Conservation (phyloP, 345 rosid species). For the Cardamine occulta region DNA sequence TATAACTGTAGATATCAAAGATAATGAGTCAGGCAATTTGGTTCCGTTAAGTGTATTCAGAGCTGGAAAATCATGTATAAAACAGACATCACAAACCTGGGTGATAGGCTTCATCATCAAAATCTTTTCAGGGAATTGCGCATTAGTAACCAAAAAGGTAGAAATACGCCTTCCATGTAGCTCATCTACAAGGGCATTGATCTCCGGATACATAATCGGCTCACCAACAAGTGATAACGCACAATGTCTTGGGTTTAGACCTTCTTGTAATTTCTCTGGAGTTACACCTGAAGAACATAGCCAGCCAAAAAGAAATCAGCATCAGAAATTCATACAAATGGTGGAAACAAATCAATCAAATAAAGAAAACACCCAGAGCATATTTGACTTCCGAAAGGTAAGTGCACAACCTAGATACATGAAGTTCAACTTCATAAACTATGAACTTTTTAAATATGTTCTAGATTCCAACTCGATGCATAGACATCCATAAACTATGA, state of each 20-base stretch:
- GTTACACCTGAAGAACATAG: constrained; percentile 72
- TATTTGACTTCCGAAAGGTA: constrained; percentile 1
- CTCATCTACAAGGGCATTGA: constrained; percentile 87
- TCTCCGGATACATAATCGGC: constrained; percentile 97
- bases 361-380: background rate
- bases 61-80: background rate
- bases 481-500: background rate
- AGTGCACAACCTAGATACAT: background rate
- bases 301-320: constrained; percentile 1
- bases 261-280: constrained; percentile 73
- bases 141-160: constrained; percentile 95
- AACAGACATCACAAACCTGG: constrained; percentile 59
- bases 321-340: constrained; percentile 13
- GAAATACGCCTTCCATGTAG: constrained; percentile 83
- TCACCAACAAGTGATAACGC: constrained; percentile 98
- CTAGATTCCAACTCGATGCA: constrained; percentile 13
- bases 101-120: constrained; percentile 78
- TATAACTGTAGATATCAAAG: constrained; percentile 68
- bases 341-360: constrained; percentile 8
- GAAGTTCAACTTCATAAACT: constrained; percentile 13
- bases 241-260: constrained; percentile 91
- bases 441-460: background rate
- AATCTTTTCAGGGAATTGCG: constrained; percentile 95
- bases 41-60: background rate
- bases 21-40: constrained; percentile 3